These are phyloP conservation scores for Acidiella bohemica DNA, from an alignment of 495 filamentous ascomycete genomes.

Conservation along the genomic window DNA sequence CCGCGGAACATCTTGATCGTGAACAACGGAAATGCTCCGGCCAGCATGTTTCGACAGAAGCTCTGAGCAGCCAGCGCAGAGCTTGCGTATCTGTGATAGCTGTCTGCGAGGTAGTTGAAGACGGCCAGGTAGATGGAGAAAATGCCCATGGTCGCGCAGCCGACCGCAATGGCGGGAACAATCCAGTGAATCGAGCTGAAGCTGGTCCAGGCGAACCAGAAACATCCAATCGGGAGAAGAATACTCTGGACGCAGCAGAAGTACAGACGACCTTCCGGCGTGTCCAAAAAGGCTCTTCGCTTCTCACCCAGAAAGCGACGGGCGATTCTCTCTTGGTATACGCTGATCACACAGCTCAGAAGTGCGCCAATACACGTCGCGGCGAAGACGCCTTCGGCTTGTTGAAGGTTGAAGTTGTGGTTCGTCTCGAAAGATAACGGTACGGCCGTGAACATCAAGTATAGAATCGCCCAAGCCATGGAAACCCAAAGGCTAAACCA, in stretches of 20 bases:
- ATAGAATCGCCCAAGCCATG: slow-evolving; percentile 78
- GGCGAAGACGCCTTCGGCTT: slow-evolving; percentile 60
- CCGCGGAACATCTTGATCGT: slow-evolving; percentile 56
- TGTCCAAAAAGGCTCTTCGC: slow-evolving; percentile 23
- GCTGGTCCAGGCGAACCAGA: slow-evolving; percentile 71
- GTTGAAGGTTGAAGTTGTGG: slow-evolving; percentile 53
- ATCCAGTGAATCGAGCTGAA: slow-evolving; percentile 61
- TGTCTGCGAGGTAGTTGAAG: slow-evolving; percentile 92
- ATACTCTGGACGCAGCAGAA: slow-evolving; percentile 63
- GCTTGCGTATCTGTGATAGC: slow-evolving; percentile 70
- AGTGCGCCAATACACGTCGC: slow-evolving; percentile 57
- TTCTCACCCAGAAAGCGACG: slow-evolving; percentile 14
- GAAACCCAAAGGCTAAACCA: slow-evolving; percentile 86
- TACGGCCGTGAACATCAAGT: slow-evolving; percentile 66
- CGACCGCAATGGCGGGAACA: slow-evolving; percentile 56
- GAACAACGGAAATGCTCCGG: slow-evolving; percentile 69
- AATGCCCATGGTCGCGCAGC: slow-evolving; percentile 72
- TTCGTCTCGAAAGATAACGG: slow-evolving; percentile 62
- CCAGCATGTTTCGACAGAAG: slow-evolving; percentile 72
- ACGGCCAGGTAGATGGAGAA: slow-evolving; percentile 78
- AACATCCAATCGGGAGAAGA: slow-evolving; percentile 60
- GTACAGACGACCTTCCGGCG: slow-evolving; percentile 69
- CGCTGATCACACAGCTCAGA: slow-evolving; percentile 56
- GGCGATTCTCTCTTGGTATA: slow-evolving; percentile 54
- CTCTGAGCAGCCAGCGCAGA: slow-evolving; percentile 81